These are phyloP conservation scores for Saprolegnia parasitica DNA, from an alignment of 352 stramenopile genomes.

Conservation along the genomic window DNA sequence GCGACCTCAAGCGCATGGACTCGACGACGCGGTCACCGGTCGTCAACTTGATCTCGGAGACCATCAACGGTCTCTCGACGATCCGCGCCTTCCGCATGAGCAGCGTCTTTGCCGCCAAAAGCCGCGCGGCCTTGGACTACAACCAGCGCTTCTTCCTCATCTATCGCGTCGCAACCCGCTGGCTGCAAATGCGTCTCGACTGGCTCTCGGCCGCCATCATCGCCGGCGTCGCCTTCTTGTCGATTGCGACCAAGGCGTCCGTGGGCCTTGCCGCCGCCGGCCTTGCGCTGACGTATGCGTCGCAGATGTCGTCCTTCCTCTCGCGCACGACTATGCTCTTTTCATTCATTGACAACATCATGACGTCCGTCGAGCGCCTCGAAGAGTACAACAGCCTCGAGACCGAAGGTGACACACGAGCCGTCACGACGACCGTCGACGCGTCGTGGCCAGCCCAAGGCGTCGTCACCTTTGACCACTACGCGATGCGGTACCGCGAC, in stretches of 20 bases:
- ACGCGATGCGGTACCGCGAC: conserved; percentile 52
- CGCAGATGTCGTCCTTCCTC: conserved; percentile 87
- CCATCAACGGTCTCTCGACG: conserved; percentile 62
- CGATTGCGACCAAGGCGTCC: conserved; percentile 51
- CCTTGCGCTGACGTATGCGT: conserved; percentile 91
- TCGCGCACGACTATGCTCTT: conserved; percentile 50
- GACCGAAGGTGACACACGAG: conserved; percentile 32
- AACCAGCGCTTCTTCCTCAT: conserved; percentile 87
- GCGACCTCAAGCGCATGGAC: conserved; percentile 64
- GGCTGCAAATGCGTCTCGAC: conserved; percentile 92
- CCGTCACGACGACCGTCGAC: not conserved
- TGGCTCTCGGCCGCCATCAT: conserved; percentile 86
- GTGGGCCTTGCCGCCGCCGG: conserved; percentile 82
- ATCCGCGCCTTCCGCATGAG: conserved; percentile 67
- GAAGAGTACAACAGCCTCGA: conserved; percentile 49
- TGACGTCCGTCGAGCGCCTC: conserved; percentile 89
- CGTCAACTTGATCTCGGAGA: conserved; percentile 91
- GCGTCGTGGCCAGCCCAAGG: conserved; percentile 54
- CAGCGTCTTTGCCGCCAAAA: conserved; percentile 35
- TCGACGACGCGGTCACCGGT: conserved; percentile 75
- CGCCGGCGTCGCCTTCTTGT: conserved; percentile 81
- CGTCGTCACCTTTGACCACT: conserved; percentile 59
- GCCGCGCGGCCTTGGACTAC: conserved; percentile 44
- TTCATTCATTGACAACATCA: conserved; percentile 84
- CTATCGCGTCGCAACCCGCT: conserved; percentile 91